These are phyloP conservation scores for Daldinia concentrica DNA, from an alignment of 495 filamentous ascomycete species.

Conservation along the genomic window DNA sequence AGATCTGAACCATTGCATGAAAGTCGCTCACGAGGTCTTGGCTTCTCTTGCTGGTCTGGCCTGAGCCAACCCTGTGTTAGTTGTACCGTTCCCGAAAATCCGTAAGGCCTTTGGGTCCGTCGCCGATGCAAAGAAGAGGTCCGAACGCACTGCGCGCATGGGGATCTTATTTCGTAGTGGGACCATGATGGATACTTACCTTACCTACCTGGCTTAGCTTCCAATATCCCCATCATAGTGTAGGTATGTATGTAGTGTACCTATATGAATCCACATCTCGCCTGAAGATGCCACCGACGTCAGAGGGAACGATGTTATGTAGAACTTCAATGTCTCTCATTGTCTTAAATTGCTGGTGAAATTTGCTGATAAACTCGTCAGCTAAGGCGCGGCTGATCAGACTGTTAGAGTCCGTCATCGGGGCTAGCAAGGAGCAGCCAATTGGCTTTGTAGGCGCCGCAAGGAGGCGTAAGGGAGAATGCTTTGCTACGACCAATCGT, in stretches of 20 bases:
- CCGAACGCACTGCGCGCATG: slow-evolving; percentile 26
- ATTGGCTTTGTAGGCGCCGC: slow-evolving; percentile 34
- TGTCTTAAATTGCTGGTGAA: slow-evolving; percentile 13
- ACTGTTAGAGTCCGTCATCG: not conserved
- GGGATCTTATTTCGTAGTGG: not conserved
- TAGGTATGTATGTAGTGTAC: too few relatives aligned
- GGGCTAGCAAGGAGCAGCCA: not conserved
- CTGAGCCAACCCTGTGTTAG: slow-evolving; percentile 31
- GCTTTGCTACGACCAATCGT: slow-evolving; percentile 23
- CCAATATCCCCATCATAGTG: not conserved
- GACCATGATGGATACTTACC: not conserved
- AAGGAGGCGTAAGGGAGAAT: slow-evolving; percentile 11
- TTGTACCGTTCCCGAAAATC: not conserved
- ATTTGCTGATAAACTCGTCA: not conserved
- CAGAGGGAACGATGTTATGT: slow-evolving; percentile 20
- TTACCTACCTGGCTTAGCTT: not conserved
- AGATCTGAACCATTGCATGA: slow-evolving; percentile 34
- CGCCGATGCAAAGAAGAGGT: not conserved
- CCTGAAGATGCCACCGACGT: slow-evolving; percentile 26
- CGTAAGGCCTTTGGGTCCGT: not conserved
- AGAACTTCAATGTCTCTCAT: slow-evolving; percentile 8
- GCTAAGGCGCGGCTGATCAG: slow-evolving; percentile 37
- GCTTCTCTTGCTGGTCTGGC: slow-evolving; percentile 20
- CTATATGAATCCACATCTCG: slow-evolving; percentile 2
- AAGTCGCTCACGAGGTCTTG: slow-evolving; percentile 23